These are phyloP conservation scores for Cordyceps farinosa DNA, from an alignment of 2,329 filamentous ascomycete genomes.

Conservation along the genomic window DNA sequence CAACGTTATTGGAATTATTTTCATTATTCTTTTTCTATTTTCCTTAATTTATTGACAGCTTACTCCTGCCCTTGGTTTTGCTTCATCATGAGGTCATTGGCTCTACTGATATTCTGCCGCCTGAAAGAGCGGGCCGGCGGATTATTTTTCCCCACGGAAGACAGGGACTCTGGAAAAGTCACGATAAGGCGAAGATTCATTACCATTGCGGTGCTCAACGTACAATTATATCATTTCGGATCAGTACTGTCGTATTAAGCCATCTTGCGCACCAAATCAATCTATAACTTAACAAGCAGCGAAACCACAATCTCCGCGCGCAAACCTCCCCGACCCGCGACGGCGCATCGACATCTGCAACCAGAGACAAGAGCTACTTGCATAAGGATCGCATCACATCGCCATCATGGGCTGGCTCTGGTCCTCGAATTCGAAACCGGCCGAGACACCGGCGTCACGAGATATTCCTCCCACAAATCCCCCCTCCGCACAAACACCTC, in stretches of 20 bases:
- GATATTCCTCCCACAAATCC: conserved; percentile 24
- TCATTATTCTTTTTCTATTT: too few species aligned
- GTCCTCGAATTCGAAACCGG: conserved; percentile 37
- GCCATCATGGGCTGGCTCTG: conserved; percentile 61
- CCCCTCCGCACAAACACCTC: conserved; percentile 20
- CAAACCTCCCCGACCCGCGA: not conserved
- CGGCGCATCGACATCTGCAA: not conserved
- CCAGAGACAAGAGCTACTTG: not conserved
- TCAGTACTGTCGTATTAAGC: not conserved
- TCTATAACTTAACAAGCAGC: too few species aligned
- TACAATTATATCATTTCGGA: not conserved
- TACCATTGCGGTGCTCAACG: not conserved
- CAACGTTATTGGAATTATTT: too few species aligned
- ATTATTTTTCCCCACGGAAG: conserved; percentile 15
- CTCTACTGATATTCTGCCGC: not conserved
- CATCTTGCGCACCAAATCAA: not conserved
- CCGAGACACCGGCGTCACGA: conserved; percentile 23
- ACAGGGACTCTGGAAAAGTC: not conserved
- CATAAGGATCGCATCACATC: not conserved
- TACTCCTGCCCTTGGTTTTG: too few species aligned
- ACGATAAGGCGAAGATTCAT: not conserved
- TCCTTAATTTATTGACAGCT: too few species aligned
- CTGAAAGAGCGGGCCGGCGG: conserved; percentile 8
- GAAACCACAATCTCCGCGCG: not conserved
- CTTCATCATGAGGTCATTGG: conserved; percentile 14